These are phyloP conservation scores for Pythium rishiriense DNA, from an alignment of 352 stramenopile species.

Conservation along the genomic window DNA sequence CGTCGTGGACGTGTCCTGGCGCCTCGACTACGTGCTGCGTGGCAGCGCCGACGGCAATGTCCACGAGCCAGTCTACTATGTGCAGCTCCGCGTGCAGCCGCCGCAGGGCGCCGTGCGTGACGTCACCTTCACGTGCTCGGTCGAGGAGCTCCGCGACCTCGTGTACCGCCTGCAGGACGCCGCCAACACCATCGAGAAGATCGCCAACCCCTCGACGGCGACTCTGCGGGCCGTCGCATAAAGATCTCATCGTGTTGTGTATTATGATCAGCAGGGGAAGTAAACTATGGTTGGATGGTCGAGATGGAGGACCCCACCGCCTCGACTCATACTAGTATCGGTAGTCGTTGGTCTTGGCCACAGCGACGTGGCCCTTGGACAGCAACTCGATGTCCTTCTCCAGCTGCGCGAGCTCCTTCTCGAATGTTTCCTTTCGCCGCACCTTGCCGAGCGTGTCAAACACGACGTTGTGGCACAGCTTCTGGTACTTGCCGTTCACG, in stretches of 20 bases:
- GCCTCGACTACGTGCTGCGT: constrained; percentile 68
- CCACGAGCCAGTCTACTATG: constrained; percentile 59
- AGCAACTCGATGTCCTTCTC: constrained; percentile 92
- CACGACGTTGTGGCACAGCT: constrained; percentile 92
- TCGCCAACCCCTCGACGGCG: constrained; percentile 17
- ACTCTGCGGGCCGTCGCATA: constrained; percentile 1
- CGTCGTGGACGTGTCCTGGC: constrained; percentile 70
- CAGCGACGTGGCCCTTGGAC: constrained; percentile 66
- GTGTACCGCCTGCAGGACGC: constrained; percentile 75
- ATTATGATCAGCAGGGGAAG: neutral
- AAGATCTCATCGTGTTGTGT: neutral
- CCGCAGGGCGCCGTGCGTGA: constrained; percentile 37
- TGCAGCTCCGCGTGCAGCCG: constrained; percentile 62
- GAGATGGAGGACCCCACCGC: neutral
- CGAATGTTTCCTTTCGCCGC: constrained; percentile 91
- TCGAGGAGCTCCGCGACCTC: constrained; percentile 65
- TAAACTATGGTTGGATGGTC: neutral
- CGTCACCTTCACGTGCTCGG: constrained; percentile 61
- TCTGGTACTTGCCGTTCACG: constrained; percentile 94
- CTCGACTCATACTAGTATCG: constrained; percentile 34
- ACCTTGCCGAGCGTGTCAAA: constrained; percentile 93
- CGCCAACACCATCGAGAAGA: constrained; percentile 58
- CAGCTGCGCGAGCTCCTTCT: constrained; percentile 90
- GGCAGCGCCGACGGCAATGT: constrained; percentile 57
- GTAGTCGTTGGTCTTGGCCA: constrained; percentile 51